Conservation (phyloP, 495 filamentous ascomycete species). For the Hyaloscypha variabilis region DNA sequence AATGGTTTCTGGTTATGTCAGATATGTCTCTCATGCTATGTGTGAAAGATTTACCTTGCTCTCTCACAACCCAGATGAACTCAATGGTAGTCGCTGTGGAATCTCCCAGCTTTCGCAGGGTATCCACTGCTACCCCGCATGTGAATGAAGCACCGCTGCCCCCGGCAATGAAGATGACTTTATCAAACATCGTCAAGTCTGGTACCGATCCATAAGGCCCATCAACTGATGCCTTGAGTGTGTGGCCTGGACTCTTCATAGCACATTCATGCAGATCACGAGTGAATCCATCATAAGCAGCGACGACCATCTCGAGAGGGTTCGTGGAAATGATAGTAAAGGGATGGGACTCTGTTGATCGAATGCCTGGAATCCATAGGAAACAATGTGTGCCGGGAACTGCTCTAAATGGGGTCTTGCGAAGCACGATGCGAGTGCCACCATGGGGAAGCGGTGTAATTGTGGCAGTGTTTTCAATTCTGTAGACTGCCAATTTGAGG, state of each 20-base stretch:
- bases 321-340: constrained; percentile 57
- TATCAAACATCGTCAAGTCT: constrained; percentile 56
- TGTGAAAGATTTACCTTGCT: constrained; percentile 45
- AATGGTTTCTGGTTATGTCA: constrained; percentile 43
- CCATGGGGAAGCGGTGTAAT: constrained; percentile 56
- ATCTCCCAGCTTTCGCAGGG: constrained; percentile 46
- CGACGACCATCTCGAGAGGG: constrained; percentile 55
- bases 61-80: constrained; percentile 54
- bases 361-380: constrained; percentile 58
- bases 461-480: constrained; percentile 55
- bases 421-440: constrained; percentile 56
- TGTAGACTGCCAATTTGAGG: constrained; percentile 47
- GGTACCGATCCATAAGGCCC: constrained; percentile 60
- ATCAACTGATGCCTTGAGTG: constrained; percentile 53
- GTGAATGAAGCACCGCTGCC: constrained; percentile 61
- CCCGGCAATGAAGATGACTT: constrained; percentile 59
- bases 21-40: not conserved
- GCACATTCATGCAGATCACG: constrained; percentile 53
- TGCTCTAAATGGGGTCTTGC: constrained; percentile 44
- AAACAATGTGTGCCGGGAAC: constrained; percentile 62
- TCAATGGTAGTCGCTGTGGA: constrained; percentile 44
- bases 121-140: constrained; percentile 52
- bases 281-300: constrained; percentile 60
- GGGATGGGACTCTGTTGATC: constrained; percentile 60
- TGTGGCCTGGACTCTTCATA: constrained; percentile 43